phyloP scores from a whole-genome alignment of 495 filamentous ascomycete species.

The Elaphomyces granulatus region DNA sequence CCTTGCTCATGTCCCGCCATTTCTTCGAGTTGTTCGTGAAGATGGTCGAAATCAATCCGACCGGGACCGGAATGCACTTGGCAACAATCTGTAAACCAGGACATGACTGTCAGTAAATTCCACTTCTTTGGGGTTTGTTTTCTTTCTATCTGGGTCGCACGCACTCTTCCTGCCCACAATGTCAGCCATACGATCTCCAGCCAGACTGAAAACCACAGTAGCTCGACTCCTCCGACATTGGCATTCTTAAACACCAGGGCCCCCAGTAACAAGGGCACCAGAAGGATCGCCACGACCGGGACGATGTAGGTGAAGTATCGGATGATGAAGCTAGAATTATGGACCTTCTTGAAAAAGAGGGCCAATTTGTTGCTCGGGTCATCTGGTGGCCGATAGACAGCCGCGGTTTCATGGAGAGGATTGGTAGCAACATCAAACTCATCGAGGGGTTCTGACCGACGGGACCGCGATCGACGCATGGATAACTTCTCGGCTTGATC shows the following conservation, averaged over 20 bases:
- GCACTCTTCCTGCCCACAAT: constrained; percentile 64
- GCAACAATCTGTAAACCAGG: constrained; percentile 43
- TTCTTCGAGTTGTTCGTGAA: constrained; percentile 85
- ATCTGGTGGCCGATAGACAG: constrained; percentile 52
- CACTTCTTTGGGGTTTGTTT: background rate
- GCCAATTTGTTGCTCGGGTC: constrained; percentile 48
- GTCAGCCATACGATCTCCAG: constrained; percentile 87
- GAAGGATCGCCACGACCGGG: constrained; percentile 55
- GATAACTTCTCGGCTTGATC: constrained; percentile 27
- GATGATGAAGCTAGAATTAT: constrained; percentile 60
- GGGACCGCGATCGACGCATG: constrained; percentile 29
- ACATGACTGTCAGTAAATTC: background rate
- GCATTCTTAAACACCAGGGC: constrained; percentile 47
- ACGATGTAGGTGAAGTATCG: constrained; percentile 82
- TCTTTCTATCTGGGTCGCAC: constrained; percentile 6
- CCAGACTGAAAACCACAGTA: constrained; percentile 93
- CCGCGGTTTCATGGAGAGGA: constrained; percentile 55
- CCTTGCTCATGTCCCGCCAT: constrained; percentile 79
- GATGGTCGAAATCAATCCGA: constrained; percentile 54
- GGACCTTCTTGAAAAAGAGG: constrained; percentile 49
- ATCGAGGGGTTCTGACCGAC: constrained; percentile 51
- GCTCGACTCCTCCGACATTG: constrained; percentile 56
- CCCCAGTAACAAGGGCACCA: constrained; percentile 73
- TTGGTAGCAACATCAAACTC: constrained; percentile 71
- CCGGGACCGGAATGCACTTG: constrained; percentile 53